Percentiles rank a stretch among this genome's conserved stretches.
phyloP scores from a whole-genome alignment of 2,329 filamentous ascomycete genomes.

The Botrytis aclada region DNA sequence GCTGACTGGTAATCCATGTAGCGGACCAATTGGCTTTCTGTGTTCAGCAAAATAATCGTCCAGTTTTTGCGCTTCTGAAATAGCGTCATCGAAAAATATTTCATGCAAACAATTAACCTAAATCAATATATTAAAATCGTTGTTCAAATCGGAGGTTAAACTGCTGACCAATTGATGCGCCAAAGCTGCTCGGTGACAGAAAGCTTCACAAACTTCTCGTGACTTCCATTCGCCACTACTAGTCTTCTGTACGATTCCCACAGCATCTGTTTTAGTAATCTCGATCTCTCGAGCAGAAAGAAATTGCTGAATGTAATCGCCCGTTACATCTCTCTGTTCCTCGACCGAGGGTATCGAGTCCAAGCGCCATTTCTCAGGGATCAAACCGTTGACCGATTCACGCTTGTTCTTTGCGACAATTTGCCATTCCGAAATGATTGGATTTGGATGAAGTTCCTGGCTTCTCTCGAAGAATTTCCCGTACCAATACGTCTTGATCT shows the following conservation, averaged over 20 bases:
- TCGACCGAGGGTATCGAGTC: constrained; percentile 41
- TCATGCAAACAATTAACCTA: constrained; percentile 59
- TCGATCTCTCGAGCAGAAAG: constrained; percentile 52
- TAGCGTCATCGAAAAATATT: constrained; percentile 53
- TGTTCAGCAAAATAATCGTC: constrained; percentile 48
- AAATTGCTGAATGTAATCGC: constrained; percentile 54
- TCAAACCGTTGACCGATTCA: constrained; percentile 50
- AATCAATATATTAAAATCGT: constrained; percentile 37
- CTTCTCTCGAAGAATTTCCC: neutral
- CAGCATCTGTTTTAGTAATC: constrained; percentile 59
- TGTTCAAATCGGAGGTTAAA: constrained; percentile 43
- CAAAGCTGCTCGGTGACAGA: constrained; percentile 53
- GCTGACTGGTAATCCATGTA: constrained; percentile 43
- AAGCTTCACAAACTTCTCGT: constrained; percentile 51
- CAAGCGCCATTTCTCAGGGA: constrained; percentile 55
- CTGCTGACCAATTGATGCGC: constrained; percentile 57
- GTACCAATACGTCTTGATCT: constrained; percentile 5
- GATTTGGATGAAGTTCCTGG: neutral
- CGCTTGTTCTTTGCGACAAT: constrained; percentile 50
- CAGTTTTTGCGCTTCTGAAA: constrained; percentile 48
- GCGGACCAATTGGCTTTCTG: constrained; percentile 38
- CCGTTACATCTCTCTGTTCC: constrained; percentile 55
- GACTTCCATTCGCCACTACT: constrained; percentile 54
- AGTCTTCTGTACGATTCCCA: constrained; percentile 53
- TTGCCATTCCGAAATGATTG: constrained; percentile 45